Evolutionary conservation across 2,329 filamentous ascomycete genomes (phyloP).

Genomic region (Fusarium brevicatenulatum): DNA sequence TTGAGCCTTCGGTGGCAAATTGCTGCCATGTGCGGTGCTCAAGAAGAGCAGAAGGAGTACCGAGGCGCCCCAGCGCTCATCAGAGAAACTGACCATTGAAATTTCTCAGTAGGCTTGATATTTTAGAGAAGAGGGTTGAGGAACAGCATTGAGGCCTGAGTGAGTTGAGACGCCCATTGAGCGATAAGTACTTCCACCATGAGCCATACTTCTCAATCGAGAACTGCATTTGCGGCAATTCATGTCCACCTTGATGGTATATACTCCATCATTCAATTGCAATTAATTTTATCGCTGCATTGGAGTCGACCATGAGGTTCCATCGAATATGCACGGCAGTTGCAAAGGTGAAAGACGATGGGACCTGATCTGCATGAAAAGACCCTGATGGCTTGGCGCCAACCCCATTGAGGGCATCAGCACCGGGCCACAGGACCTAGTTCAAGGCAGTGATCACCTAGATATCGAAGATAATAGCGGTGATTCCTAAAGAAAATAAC

Average conservation of each 20-base stretch:
- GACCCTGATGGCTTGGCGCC: background rate
- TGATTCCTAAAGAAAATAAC: fast-evolving
- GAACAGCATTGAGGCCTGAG: fast-evolving
- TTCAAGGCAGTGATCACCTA: too few species aligned
- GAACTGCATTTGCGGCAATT: too few species aligned
- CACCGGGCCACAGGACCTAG: background rate
- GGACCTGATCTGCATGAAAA: background rate
- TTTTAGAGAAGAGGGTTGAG: too few species aligned
- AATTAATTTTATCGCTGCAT: background rate
- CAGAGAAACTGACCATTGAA: too few species aligned
- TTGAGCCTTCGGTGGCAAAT: background rate
- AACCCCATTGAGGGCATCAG: background rate
- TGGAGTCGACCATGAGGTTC: background rate
- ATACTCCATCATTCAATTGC: fast-evolving
- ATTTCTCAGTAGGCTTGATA: too few species aligned
- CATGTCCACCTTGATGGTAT: background rate
- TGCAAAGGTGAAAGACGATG: background rate
- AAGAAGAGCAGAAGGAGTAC: background rate
- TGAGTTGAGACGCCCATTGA: background rate
- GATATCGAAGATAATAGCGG: fast-evolving
- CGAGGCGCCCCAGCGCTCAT: background rate
- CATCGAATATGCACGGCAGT: background rate
- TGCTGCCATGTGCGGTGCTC: background rate
- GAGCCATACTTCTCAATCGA: background rate
- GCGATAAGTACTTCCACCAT: background rate